Conservation (phyloP, 2,329 filamentous ascomycete genomes). For the Pseudogymnoascus sp. region DNA sequence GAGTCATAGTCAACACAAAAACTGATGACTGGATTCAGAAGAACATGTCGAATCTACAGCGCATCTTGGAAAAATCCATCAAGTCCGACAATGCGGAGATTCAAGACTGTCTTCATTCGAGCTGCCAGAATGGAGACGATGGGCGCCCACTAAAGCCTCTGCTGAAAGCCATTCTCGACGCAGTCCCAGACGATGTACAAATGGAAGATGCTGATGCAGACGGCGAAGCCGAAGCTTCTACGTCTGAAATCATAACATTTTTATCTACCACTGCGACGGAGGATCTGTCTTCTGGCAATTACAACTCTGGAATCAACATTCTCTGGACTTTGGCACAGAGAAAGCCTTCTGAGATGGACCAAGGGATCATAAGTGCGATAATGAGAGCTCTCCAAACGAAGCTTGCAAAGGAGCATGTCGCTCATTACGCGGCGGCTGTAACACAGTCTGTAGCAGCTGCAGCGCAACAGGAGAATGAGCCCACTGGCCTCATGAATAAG, state of each 20-base stretch:
- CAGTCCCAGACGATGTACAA: conserved; percentile 70
- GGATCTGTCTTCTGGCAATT: conserved; percentile 70
- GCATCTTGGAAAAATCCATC: conserved; percentile 80
- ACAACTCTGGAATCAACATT: conserved; percentile 84
- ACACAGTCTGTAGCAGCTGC: conserved; percentile 37
- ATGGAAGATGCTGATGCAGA: conserved; percentile 77
- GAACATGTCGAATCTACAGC: conserved; percentile 71
- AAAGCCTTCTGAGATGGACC: conserved; percentile 79
- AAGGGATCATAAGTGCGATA: conserved; percentile 67
- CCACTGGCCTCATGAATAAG: conserved; percentile 52
- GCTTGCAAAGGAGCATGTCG: conserved; percentile 88
- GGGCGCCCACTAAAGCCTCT: conserved; percentile 65
- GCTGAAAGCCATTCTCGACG: conserved; percentile 75
- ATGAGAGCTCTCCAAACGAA: conserved; percentile 94
- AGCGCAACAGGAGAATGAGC: conserved; percentile 41
- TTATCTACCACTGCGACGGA: conserved; percentile 82
- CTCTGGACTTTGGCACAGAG: conserved; percentile 85
- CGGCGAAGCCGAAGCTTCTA: conserved; percentile 70
- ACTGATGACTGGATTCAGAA: conserved; percentile 83
- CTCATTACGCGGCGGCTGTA: conserved; percentile 55
- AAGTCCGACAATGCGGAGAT: conserved; percentile 86
- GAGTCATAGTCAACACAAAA: conserved; percentile 81
- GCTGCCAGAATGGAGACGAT: conserved; percentile 59
- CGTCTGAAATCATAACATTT: conserved; percentile 79
- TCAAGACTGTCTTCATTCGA: conserved; percentile 80